Conservation (phyloP, 768 basidiomycete species). For the Amanita muscaria region DNA sequence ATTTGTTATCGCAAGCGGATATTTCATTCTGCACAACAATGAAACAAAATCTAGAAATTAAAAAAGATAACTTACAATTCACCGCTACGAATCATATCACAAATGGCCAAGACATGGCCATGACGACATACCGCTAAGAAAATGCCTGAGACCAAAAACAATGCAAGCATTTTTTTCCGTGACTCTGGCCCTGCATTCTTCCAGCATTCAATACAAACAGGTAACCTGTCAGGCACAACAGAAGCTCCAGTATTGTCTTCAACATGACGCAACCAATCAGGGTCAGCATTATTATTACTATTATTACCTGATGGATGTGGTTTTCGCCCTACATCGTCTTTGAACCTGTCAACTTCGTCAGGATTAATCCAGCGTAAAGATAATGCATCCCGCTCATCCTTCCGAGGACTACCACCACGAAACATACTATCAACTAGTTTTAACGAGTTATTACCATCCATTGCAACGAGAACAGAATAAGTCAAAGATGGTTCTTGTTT, state of each 20-base stretch:
- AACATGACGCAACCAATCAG: not conserved
- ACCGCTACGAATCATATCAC: conserved; percentile 18
- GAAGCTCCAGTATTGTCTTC: too few species aligned
- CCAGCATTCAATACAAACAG: conserved; percentile 12
- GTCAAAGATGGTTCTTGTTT: not conserved
- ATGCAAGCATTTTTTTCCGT: conserved; percentile 13
- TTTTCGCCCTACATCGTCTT: conserved; percentile 22
- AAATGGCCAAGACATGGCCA: conserved; percentile 14
- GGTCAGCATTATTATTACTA: not conserved
- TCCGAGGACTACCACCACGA: not conserved
- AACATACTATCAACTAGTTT: too few species aligned
- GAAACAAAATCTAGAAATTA: conserved; percentile 13
- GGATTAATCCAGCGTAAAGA: not conserved
- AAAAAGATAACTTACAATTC: conserved; percentile 17
- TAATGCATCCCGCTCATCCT: not conserved
- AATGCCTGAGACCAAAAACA: conserved; percentile 19
- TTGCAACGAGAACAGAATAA: not conserved
- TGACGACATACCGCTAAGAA: conserved; percentile 21
- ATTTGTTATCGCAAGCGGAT: conserved; percentile 16
- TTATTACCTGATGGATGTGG: too few species aligned
- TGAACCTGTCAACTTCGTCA: conserved; percentile 21
- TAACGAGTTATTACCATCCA: conserved; percentile 4
- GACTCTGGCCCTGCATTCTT: conserved; percentile 13
- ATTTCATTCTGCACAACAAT: conserved; percentile 15
- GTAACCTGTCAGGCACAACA: not conserved